Conservation (phyloP, 768 basidiomycete species). For the Mycena chlorophos region DNA sequence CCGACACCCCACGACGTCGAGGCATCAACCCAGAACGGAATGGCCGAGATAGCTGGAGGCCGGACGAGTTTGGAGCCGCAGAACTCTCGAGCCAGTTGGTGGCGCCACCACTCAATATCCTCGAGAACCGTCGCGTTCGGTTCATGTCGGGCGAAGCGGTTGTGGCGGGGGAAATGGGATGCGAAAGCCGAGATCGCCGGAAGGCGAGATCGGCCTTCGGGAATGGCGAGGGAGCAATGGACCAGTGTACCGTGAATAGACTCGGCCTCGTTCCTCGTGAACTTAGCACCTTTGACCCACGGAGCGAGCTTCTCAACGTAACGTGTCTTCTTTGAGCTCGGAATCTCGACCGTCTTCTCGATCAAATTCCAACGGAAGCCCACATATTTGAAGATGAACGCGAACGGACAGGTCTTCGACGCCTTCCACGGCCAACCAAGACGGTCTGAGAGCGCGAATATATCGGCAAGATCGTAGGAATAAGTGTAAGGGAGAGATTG, state of each 20-base stretch:
- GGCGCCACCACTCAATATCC: conserved; percentile 31
- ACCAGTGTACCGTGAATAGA: conserved; percentile 35
- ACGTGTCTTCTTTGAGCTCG: conserved; percentile 28
- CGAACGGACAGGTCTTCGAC: conserved; percentile 30
- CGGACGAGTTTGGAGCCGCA: conserved; percentile 13
- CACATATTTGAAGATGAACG: conserved; percentile 32
- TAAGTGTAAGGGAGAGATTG: not conserved
- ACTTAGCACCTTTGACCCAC: conserved; percentile 18
- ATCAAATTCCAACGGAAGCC: conserved; percentile 38
- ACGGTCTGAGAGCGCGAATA: conserved; percentile 22
- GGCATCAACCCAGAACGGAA: conserved; percentile 34
- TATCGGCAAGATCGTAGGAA: conserved; percentile 22
- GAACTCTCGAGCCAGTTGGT: conserved; percentile 5
- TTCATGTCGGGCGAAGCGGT: conserved; percentile 9
- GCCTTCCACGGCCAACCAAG: conserved; percentile 40
- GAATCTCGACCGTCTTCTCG: conserved; percentile 31
- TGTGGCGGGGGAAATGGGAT: conserved; percentile 22
- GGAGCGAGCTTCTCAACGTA: conserved; percentile 28
- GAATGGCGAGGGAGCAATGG: conserved; percentile 34
- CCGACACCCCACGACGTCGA: conserved; percentile 41
- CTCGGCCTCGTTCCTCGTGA: conserved; percentile 25
- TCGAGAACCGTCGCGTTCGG: conserved; percentile 15
- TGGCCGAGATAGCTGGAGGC: conserved; percentile 10
- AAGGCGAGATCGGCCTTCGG: conserved; percentile 30
- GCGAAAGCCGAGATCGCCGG: conserved; percentile 30